Evolutionary conservation across 2,329 filamentous ascomycete species (phyloP), one percentile per base, ranked within the genome.

Genomic region (Escovopsis sp.): DNA sequence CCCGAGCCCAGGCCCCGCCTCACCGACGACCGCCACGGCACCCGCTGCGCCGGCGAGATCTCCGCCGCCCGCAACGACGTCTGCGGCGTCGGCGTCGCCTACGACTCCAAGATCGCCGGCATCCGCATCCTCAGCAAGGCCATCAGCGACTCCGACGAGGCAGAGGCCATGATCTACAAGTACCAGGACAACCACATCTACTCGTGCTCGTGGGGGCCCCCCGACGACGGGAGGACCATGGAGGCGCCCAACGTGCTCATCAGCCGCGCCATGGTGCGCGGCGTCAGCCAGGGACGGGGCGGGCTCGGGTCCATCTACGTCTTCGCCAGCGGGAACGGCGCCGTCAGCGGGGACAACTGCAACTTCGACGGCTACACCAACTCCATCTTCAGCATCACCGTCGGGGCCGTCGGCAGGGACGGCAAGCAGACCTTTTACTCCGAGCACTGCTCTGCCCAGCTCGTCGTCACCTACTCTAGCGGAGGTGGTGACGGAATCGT

Each of bases 361-460:
- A 98, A 98, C 56, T 98, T 98, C 54, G 90, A 98, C 53, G 90
- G 90, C 27, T 98, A 98, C 60, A 98, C 90, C 40, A 98, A 98
- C 64, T 94, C 87, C 53, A 98, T 98, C 48, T 98, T 96, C 67
- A 94, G 86, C 55, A 90, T 98, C 48, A 94, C 87, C 0, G 86
- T 98, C 14, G 90, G 90, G 27, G 88, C 88, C 25, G 79, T 98
- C 42, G 87, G 94, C 54, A 71, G 84, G 39, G 76, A 80, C 45
- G 87, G 88, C 27, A 59, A 72, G n/a, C 88, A 96, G 52, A 87
- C 90, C 0, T 90, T 88, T 55, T 98, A 98, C 57, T 94, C 88
- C 0, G 90, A 98, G 57, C 79, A 84, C 42, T 98, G 90, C 62
- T 94, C 88, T 3, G 90, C 90, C 16, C 84, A 94, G 54, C 66